Base-by-base conservation (phyloP, 805 yeast genomes). In the Pichia membranifaciens region DNA sequence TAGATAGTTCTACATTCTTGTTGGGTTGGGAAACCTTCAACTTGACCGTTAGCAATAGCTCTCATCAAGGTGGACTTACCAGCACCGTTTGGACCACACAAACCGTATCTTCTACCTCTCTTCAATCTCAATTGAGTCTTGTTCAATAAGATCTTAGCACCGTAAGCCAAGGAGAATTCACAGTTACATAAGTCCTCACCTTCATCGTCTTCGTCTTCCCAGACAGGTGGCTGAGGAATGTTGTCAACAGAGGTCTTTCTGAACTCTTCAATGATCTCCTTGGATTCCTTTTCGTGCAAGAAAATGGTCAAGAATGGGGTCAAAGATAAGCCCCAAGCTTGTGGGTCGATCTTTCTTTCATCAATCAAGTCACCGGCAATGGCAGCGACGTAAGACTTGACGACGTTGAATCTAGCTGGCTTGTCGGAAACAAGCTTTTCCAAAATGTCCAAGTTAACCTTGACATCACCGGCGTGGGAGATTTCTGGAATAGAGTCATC, bases 101-200 rank as follows among this genome's bases (percentile, higher is more conserved):
- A 82, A 91, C 99, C 99, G 74, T 93, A 93, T 80, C 99, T 87
- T 79, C 97, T 90, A 78, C 86, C 93, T 81, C 96, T 84, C 89
- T 88, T 89, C 71, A 93, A 85, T 78, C 99, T 89, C 72, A 93
- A 83, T 79, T 91, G 97, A 62, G 99, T 93, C 78, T 93, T 91
- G 91, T 93, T 93, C 75, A 93, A 88, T 78, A 93, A 82, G 81
- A 93, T 93, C 87, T 93, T 93, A 68, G 99, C 99, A 91, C 99
- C 99, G 76, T 93, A 93, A 73, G 99, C 99, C 68, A 93, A 82
- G 53, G 99, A 93, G 90, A 93, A 93, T 84, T 93, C 99, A 86
- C 98, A 91, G 96, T 93, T 93, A 84, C 99, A 93, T 69, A 93
- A 81, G 71, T 93, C 98, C 80, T 93, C 98, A 78, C 98, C 99